These are phyloP conservation scores for Nevesoporus exiguus DNA, from an alignment of 768 basidiomycete genomes.

Conservation along the genomic window DNA sequence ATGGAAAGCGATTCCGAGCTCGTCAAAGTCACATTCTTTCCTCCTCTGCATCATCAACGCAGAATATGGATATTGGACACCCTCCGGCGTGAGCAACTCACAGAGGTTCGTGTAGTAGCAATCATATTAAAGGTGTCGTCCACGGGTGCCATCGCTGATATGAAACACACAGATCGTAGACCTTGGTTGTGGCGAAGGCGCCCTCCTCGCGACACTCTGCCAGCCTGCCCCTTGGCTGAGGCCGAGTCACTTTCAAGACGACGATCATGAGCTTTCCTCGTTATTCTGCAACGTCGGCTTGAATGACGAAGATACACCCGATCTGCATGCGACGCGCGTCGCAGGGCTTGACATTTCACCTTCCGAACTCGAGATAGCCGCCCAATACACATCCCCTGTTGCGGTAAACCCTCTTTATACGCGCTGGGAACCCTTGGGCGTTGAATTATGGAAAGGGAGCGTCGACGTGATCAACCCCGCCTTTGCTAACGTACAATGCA, in stretches of 20 bases:
- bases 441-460: conserved; percentile 72
- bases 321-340: conserved; percentile 55
- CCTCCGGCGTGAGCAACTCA: conserved; percentile 53
- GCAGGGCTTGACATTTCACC: conserved; percentile 66
- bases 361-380: conserved; percentile 52
- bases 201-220: conserved; percentile 63
- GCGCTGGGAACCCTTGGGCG: conserved; percentile 69
- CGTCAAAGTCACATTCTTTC: conserved; percentile 60
- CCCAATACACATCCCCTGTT: conserved; percentile 45
- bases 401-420: conserved; percentile 29
- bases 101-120: conserved; percentile 39
- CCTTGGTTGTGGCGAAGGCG: conserved; percentile 81
- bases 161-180: conserved; percentile 61
- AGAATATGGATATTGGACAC: conserved; percentile 68
- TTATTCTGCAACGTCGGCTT: conserved; percentile 22
- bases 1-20: conserved; percentile 18
- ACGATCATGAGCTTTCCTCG: conserved; percentile 17
- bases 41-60: conserved; percentile 64
- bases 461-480: conserved; percentile 63
- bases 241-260: conserved; percentile 24
- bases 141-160: not conserved
- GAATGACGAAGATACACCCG: conserved; percentile 43
- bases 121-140: not conserved
- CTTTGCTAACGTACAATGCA: conserved; percentile 64
- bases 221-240: conserved; percentile 72